phyloP scores from a whole-genome alignment of 352 stramenopile species.

The Hyaloperonospora arabidopsidis region DNA sequence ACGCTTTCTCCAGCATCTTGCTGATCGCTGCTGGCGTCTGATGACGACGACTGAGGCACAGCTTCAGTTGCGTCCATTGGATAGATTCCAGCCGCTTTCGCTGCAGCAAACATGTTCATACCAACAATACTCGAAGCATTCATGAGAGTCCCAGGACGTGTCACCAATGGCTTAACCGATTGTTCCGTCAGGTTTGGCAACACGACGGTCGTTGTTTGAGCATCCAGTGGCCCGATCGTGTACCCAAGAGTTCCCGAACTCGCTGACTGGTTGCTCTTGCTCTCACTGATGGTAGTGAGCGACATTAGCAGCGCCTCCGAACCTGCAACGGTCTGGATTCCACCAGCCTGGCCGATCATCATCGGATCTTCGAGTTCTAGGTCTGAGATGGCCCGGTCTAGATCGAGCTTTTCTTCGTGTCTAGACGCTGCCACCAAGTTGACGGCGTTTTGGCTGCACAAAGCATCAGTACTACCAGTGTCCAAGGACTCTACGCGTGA shows the following conservation, averaged over 20 bases:
- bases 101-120: slow-evolving; percentile 31
- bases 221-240: slow-evolving; percentile 20
- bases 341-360: slow-evolving; percentile 56
- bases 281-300: slow-evolving; percentile 47
- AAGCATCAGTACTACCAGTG: slow-evolving; percentile 9
- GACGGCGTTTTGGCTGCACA: slow-evolving; percentile 30
- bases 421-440: slow-evolving; percentile 65
- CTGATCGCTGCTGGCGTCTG: slow-evolving; percentile 17
- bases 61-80: slow-evolving; percentile 20
- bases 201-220: slow-evolving; percentile 5
- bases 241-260: slow-evolving; percentile 35
- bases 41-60: slow-evolving; percentile 17
- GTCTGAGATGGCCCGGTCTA: slow-evolving; percentile 74
- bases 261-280: slow-evolving; percentile 39
- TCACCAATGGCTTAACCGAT: slow-evolving; percentile 2
- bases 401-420: slow-evolving; percentile 69
- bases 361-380: slow-evolving; percentile 81
- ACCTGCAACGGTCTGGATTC: slow-evolving; percentile 32
- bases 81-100: slow-evolving; percentile 31
- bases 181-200: slow-evolving; percentile 17
- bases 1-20: slow-evolving; percentile 20
- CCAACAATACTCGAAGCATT: slow-evolving; percentile 36
- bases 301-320: slow-evolving; percentile 42
- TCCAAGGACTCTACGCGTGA: slow-evolving; percentile 13
- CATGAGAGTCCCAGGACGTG: slow-evolving; percentile 23